Evolutionary conservation across 257 asterid genomes (phyloP), one percentile per base, ranked within the genome.

Genomic region (Solanum pennellii): DNA sequence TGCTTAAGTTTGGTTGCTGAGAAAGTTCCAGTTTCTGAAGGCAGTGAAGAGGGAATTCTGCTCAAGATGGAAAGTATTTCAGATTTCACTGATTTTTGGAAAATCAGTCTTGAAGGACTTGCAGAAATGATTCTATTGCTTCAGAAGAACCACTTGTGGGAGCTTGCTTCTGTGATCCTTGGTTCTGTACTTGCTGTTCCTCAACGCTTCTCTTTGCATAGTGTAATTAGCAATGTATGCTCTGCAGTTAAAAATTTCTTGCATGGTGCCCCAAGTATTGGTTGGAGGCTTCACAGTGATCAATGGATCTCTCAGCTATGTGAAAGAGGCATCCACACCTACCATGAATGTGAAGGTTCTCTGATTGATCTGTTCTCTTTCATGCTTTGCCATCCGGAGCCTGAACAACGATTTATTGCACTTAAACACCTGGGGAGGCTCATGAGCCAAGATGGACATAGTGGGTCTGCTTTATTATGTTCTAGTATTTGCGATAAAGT

Each of bases 401-500:
- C 99, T 74, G 99, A 97, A 85, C 99, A 95, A 84, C 93, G 98
- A 23, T 97, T 94, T 89, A 92, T 97, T 83, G 98, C 97, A 45
- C 87, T 97, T 35, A 97, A 95, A 90, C 97, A 95, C 92, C 91
- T 97, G 93, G 94, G 94, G 59, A 91, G 91, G 83, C 94, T 95
- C 87, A 93, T 94, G 77, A 96, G 95, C 84, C 95, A 90, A 88
- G 94, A 91, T 87, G 90, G 89, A 33, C 86, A 91, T 82, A 93
- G 93, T 87, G 95, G 93, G 90, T 85, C 82, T 60, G 89, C 69
- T 83, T 75, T 88, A 76, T 86, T 92, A 79, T 87, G 93, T 83
- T 93, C 91, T 47, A 74, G 91, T 29, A 73, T 89, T 42, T 89
- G 86, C 52, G 77, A 88, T 90, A 77, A 87, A 88, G 88, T 87